Conservation (phyloP, 805 yeast genomes). For the Barnettozyma sp. region DNA sequence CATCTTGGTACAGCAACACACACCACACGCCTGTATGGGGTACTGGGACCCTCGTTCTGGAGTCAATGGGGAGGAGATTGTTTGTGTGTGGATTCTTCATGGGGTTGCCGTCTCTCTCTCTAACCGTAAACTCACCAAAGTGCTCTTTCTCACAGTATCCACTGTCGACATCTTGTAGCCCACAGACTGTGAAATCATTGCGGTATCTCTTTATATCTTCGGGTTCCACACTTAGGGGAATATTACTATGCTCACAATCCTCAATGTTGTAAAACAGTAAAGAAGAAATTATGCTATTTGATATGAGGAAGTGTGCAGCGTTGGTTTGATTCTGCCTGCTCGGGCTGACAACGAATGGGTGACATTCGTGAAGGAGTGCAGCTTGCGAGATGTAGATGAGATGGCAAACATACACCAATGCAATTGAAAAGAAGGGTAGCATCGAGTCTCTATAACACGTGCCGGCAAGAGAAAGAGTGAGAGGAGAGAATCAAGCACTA, state of each 20-base stretch:
- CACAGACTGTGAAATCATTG: conserved; percentile 8
- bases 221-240: conserved; percentile 1
- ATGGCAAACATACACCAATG: background rate
- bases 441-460: no score
- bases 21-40: conserved; percentile 12
- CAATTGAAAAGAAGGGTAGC: no score
- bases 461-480: no score
- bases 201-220: conserved; percentile 6
- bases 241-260: conserved; percentile 6
- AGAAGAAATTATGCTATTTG: background rate
- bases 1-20: conserved; percentile 10
- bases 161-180: conserved; percentile 7
- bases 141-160: conserved; percentile 1
- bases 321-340: background rate
- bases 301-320: background rate
- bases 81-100: background rate
- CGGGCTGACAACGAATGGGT: conserved; percentile 1
- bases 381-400: background rate
- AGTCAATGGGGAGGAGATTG: background rate
- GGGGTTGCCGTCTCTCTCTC: background rate
- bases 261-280: conserved; percentile 6
- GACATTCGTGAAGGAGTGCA: conserved; percentile 6
- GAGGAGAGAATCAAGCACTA: no score
- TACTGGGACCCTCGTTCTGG: background rate
- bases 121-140: conserved; percentile 4